Evolutionary conservation across 306 rosid genomes (phyloP).

Genomic region (Herpetospermum pedunculosum): DNA sequence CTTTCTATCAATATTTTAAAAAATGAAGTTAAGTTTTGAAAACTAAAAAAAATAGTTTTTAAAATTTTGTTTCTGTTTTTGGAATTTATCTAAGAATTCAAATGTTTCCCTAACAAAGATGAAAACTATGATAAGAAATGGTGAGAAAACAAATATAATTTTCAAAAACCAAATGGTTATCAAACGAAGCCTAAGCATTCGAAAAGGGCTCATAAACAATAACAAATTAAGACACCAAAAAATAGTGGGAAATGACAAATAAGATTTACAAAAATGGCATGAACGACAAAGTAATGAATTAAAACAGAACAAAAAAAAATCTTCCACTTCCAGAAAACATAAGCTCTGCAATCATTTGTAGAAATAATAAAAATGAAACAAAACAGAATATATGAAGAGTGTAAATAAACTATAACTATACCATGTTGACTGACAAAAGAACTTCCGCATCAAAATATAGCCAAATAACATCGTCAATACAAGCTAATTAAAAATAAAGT

Average conservation of each 20-base stretch:
- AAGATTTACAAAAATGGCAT: background rate
- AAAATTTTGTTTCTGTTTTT: too few species aligned
- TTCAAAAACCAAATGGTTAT: too few species aligned
- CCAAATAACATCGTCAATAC: background rate
- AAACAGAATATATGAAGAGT: background rate
- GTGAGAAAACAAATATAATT: too few species aligned
- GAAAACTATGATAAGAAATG: too few species aligned
- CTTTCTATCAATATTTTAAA: too few species aligned
- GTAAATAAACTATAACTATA: background rate
- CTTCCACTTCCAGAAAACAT: background rate
- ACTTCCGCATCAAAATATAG: background rate
- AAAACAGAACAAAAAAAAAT: background rate
- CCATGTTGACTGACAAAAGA: background rate
- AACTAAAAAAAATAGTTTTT: too few species aligned
- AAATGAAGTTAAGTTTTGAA: too few species aligned
- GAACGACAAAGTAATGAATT: background rate
- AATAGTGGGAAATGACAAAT: background rate
- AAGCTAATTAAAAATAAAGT: background rate
- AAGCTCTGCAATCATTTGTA: background rate
- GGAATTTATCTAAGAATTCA: too few species aligned
- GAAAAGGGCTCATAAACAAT: background rate
- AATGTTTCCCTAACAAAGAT: too few species aligned
- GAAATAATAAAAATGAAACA: background rate
- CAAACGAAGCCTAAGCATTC: too few species aligned
- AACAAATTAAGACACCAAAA: background rate